These are phyloP conservation scores for Zymoseptoria crescenta DNA, from an alignment of 2,329 filamentous ascomycete genomes.

Conservation along the genomic window DNA sequence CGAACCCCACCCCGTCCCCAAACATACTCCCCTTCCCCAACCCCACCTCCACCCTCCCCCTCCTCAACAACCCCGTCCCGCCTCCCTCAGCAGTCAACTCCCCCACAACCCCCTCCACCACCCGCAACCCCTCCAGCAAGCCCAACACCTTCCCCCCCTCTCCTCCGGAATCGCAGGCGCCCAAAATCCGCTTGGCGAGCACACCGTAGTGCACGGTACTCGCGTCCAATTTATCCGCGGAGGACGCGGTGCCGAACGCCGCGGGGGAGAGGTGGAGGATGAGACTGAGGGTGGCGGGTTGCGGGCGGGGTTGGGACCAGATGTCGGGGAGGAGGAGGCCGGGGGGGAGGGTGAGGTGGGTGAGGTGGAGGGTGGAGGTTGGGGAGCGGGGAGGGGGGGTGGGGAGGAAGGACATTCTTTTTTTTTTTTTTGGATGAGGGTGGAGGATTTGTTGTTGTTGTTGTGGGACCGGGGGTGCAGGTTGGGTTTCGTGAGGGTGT, in stretches of 20 bases:
- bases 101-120: slow-evolving; percentile 13
- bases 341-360: slow-evolving; percentile 52
- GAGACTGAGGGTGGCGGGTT: slow-evolving; percentile 56
- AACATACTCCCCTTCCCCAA: slow-evolving; percentile 63
- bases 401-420: not conserved
- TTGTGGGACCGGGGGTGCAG: no score
- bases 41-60: slow-evolving; percentile 31
- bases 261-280: slow-evolving; percentile 48
- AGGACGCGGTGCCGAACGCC: slow-evolving; percentile 50
- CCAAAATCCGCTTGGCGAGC: slow-evolving; percentile 55
- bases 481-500: no score
- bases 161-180: slow-evolving; percentile 1
- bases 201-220: slow-evolving; percentile 71
- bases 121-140: not conserved
- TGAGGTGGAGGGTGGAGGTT: no score
- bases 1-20: slow-evolving; percentile 49
- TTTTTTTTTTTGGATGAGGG: no score
- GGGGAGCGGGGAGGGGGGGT: not conserved
- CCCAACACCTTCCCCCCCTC: slow-evolving; percentile 16
- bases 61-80: slow-evolving; percentile 15
- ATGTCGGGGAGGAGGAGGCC: slow-evolving; percentile 53
- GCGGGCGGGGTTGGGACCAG: slow-evolving; percentile 57
- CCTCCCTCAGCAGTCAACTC: no score
- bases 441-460: no score
- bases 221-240: slow-evolving; percentile 52